Evolutionary conservation across 306 rosid genomes (phyloP).

Genomic region (Malus sylvestris): DNA sequence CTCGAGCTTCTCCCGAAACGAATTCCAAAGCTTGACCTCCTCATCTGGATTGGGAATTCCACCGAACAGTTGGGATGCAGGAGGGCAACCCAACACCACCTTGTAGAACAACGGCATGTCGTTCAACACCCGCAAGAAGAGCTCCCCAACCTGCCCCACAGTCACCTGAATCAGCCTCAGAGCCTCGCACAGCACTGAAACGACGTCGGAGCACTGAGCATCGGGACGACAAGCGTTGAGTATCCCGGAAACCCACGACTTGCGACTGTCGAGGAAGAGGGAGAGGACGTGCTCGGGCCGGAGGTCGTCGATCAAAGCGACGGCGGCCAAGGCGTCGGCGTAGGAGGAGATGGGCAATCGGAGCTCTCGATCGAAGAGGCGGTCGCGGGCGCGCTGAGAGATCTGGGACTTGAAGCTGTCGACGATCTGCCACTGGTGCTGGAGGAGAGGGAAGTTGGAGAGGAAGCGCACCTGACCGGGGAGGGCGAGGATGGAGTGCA

Average conservation of each 20-base stretch:
- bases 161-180: slow-evolving; percentile 82
- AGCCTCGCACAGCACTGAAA: slow-evolving; percentile 71
- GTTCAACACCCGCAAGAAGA: slow-evolving; percentile 75
- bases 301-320: slow-evolving; percentile 70
- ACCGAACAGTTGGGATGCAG: slow-evolving; percentile 82
- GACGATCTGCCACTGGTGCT: slow-evolving; percentile 98
- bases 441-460: slow-evolving; percentile 74
- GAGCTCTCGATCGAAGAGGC: slow-evolving; percentile 43
- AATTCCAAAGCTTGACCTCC: slow-evolving; percentile 92
- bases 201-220: slow-evolving; percentile 43
- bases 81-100: slow-evolving; percentile 70
- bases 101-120: slow-evolving; percentile 91
- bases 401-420: slow-evolving; percentile 87
- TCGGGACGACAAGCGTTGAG: slow-evolving; percentile 42
- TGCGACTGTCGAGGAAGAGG: slow-evolving; percentile 76
- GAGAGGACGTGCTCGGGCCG: slow-evolving; percentile 53
- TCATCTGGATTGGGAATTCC: slow-evolving; percentile 96
- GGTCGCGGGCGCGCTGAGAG: slow-evolving; percentile 88
- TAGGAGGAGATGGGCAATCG: slow-evolving; percentile 37
- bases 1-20: slow-evolving; percentile 71
- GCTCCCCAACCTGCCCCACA: slow-evolving; percentile 92
- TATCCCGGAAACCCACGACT: slow-evolving; percentile 62
- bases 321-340: slow-evolving; percentile 86
- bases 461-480: slow-evolving; percentile 40
- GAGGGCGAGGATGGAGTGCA: slow-evolving; percentile 32